phyloP scores from a whole-genome alignment of 2,329 filamentous ascomycete species.

The Claviceps africana region DNA sequence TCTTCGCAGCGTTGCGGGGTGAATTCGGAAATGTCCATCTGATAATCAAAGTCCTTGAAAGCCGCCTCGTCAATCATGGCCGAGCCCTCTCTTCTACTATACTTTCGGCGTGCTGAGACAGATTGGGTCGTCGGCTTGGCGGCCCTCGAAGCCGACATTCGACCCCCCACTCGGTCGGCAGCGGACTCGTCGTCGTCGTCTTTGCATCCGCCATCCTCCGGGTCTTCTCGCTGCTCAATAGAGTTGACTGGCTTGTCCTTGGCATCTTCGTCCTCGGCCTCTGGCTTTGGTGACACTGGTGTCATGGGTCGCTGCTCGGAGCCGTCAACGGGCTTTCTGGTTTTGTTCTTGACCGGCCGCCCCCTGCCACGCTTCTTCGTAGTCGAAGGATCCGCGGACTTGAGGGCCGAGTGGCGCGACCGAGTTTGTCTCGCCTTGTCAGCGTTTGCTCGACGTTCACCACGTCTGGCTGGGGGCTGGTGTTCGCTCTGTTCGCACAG shows the following conservation, averaged over 20 bases:
- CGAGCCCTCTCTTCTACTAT: conserved; percentile 63
- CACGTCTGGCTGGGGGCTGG: conserved; percentile 81
- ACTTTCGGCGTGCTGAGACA: conserved; percentile 74
- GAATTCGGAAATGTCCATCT: conserved; percentile 75
- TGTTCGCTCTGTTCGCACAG: conserved; percentile 91
- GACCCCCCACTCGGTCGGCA: conserved; percentile 17
- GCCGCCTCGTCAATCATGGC: conserved; percentile 78
- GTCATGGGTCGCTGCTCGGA: conserved; percentile 44
- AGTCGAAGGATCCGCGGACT: conserved; percentile 17
- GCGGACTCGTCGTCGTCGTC: conserved; percentile 30
- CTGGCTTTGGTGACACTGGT: conserved; percentile 38
- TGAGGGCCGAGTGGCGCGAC: conserved; percentile 22
- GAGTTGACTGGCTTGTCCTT: conserved; percentile 29
- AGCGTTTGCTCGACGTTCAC: conserved; percentile 56
- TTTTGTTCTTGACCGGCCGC: conserved; percentile 23
- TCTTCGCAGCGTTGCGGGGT: conserved; percentile 87
- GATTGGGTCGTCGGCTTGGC: conserved; percentile 53
- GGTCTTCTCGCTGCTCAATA: conserved; percentile 29
- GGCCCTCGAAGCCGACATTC: conserved; percentile 36
- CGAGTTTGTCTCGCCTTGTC: conserved; percentile 35
- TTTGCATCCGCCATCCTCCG: conserved; percentile 22
- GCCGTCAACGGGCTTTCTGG: conserved; percentile 23
- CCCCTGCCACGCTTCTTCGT: conserved; percentile 28
- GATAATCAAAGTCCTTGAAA: conserved; percentile 85
- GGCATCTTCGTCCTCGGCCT: conserved; percentile 16